A percentile compares a stretch with the other conserved stretches of the same genome.
Conservation (phyloP, 2,329 filamentous ascomycete genomes). For the Arthrobotrys sphaeroides region DNA sequence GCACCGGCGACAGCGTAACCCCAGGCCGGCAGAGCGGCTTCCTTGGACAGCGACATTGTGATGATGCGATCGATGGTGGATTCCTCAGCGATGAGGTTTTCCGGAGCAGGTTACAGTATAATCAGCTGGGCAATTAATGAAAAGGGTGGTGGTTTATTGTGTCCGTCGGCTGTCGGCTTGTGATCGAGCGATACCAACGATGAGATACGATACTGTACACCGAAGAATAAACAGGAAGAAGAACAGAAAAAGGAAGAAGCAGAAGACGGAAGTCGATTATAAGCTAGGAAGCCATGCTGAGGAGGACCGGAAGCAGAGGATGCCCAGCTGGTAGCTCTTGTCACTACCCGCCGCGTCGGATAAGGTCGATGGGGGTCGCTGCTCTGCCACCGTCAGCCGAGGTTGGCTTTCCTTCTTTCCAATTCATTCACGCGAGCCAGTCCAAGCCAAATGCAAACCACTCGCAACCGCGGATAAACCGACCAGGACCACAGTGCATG, state of each 20-base stretch:
- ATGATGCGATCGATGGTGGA: not conserved
- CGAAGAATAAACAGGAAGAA: not conserved
- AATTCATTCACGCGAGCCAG: too few relatives aligned
- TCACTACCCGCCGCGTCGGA: conserved; percentile 29
- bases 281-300: conserved; percentile 28
- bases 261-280: too few relatives aligned
- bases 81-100: too few relatives aligned
- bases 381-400: conserved; percentile 31
- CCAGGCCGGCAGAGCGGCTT: conserved; percentile 82
- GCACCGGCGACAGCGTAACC: conserved; percentile 91
- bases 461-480: conserved; percentile 46
- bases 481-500: not conserved
- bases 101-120: too few relatives aligned
- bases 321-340: conserved; percentile 3
- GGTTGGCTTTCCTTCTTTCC: too few relatives aligned
- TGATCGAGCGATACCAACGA: conserved; percentile 17
- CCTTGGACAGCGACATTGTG: conserved; percentile 67
- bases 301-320: conserved; percentile 8
- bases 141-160: conserved; percentile 3
- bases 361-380: conserved; percentile 1
- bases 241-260: not conserved
- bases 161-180: conserved; percentile 28
- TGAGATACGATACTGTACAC: not conserved
- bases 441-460: too few relatives aligned
- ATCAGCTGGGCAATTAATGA: too few relatives aligned